These are phyloP conservation scores for Draba incana DNA, from an alignment of 345 rosid genomes.

Conservation along the genomic window DNA sequence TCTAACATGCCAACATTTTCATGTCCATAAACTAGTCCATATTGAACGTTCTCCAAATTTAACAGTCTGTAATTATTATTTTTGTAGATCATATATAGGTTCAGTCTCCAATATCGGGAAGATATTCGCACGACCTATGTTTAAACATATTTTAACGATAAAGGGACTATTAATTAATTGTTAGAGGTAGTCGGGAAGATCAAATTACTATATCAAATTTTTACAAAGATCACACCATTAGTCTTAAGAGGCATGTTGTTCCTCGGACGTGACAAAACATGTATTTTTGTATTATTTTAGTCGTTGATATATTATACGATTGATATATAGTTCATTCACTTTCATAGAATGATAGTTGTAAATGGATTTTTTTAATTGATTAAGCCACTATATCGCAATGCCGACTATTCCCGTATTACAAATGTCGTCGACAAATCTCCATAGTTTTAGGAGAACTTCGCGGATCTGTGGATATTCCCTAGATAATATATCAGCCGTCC, in stretches of 20 bases:
- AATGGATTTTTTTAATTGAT: slow-evolving; percentile 5
- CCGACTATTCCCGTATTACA: slow-evolving; percentile 15
- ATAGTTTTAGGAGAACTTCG: slow-evolving; percentile 34
- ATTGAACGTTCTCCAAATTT: slow-evolving; percentile 14
- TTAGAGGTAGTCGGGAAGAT: slow-evolving; percentile 23
- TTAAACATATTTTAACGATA: background rate
- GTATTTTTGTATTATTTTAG: slow-evolving; percentile 25
- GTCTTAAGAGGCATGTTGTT: slow-evolving; percentile 44
- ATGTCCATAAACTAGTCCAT: slow-evolving; percentile 14
- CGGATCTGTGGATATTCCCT: slow-evolving; percentile 34
- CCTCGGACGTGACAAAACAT: slow-evolving; percentile 45
- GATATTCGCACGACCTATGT: slow-evolving; percentile 35
- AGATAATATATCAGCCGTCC: slow-evolving; percentile 34
- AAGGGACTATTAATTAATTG: background rate
- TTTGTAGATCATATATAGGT: slow-evolving; percentile 8
- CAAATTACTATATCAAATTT: background rate
- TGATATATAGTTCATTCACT: slow-evolving; percentile 8
- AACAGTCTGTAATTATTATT: slow-evolving; percentile 19
- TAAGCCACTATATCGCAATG: slow-evolving; percentile 7
- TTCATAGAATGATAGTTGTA: slow-evolving; percentile 11
- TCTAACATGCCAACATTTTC: slow-evolving; percentile 23
- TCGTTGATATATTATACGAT: slow-evolving; percentile 14
- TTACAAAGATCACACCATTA: slow-evolving; percentile 30
- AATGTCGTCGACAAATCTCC: slow-evolving; percentile 36
- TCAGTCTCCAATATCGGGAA: slow-evolving; percentile 23